A percentile compares a stretch with the other conserved stretches of the same genome.
phyloP scores from a whole-genome alignment of 495 filamentous ascomycete species.

The Penicillium salamii region DNA sequence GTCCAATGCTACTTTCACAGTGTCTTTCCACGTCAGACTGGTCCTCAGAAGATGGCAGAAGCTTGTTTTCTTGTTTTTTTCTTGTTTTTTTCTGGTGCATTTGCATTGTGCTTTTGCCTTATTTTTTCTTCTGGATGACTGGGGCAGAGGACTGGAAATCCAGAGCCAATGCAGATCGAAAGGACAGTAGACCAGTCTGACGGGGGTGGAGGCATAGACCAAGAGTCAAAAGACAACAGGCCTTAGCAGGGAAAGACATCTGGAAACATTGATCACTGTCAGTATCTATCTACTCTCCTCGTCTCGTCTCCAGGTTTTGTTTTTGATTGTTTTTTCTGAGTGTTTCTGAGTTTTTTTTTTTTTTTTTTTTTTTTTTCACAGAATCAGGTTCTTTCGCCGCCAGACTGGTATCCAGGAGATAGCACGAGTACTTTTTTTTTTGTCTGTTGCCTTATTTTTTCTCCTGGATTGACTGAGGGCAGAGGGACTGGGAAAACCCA shows the following conservation, averaged over 20 bases:
- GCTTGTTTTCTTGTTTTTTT: background rate
- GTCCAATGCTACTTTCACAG: too few species aligned
- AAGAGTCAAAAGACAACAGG: background rate
- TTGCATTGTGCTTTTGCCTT: background rate
- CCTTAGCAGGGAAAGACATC: background rate
- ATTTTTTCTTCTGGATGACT: background rate
- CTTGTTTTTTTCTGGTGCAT: background rate
- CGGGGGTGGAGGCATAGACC: too few species aligned
- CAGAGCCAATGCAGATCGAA: too few species aligned
- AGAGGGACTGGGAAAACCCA: too few species aligned
- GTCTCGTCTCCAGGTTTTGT: too few species aligned
- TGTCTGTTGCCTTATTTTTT: background rate
- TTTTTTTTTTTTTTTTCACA: too few species aligned
- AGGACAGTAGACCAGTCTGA: too few species aligned
- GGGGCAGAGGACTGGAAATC: too few species aligned
- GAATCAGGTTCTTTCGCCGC: background rate
- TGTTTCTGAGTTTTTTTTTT: too few species aligned
- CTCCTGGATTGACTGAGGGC: background rate
- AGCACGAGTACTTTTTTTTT: background rate
- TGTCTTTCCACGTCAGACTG: background rate
- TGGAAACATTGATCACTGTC: too few species aligned
- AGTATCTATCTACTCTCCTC: too few species aligned
- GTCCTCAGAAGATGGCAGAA: background rate
- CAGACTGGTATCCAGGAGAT: background rate
- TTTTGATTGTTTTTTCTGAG: too few species aligned